Evolutionary conservation across 805 yeast genomes (phyloP), one percentile per base, ranked within the genome.

Genomic region (Yueomyces sinensis): DNA sequence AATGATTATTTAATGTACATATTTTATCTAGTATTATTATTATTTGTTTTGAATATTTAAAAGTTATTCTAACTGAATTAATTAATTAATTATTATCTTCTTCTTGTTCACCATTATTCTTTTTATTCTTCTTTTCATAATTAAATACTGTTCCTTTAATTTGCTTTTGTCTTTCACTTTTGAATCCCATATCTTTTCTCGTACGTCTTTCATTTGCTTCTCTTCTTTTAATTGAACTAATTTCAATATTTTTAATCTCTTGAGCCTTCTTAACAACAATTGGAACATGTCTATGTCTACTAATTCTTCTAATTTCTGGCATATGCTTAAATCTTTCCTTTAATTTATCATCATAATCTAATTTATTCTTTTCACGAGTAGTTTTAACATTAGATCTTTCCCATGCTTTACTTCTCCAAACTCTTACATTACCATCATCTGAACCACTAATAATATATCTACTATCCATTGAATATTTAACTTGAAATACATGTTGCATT

Each of bases 251-350:
- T 64, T 91, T 89, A 55, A 82, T 83, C 41, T 87, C 95, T 29
- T 70, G 71, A 28, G 96, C 95, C 58, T 79, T 82, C 71, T 87
- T 89, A 45, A 91, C 72, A 32, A 79, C 82, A 39, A 63, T 63
- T 17, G 99, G 98, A 35, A 89, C 67, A 54, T 91, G 96, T 57
- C 98, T 75, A 61, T 91, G 97, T 58, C 87, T 74, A 20, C 84
- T 63, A 41, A 91, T 91, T 48, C 96, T 71, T 51, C 74, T 74
- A 50, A 91, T 80, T 59, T 91, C 98, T 1, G 98, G 98, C 97
- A 91, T 87, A 62, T 78, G 77, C 62, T 82, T 82, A 68, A 73
- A 91, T 54, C 95, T 72, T 51, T 89, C 94, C 59, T 87, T 87
- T 58, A 91, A 70, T 33, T 93, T 89, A 35, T 74, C 82, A 55